These are phyloP conservation scores for Schizochytrium sp. DNA, from an alignment of 108 stramenopile genomes.

Conservation along the genomic window DNA sequence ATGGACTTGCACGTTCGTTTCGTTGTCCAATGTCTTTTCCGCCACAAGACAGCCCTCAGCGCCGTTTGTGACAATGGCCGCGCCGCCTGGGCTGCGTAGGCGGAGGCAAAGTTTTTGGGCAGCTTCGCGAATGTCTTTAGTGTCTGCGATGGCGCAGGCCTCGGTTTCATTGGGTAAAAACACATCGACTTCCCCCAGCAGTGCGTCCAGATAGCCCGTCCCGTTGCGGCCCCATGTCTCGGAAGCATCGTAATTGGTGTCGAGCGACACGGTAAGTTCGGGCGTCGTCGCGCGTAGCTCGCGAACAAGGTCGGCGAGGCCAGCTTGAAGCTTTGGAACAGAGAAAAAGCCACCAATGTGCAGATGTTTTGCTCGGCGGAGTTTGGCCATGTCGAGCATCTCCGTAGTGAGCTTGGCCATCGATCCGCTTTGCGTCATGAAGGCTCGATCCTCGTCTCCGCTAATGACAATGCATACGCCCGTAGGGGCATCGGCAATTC, in stretches of 20 bases:
- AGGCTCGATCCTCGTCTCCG: background rate
- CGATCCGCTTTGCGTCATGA: background rate
- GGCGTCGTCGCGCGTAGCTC: background rate
- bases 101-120: background rate
- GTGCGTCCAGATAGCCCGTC: background rate
- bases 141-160: background rate
- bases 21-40: background rate
- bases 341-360: slow-evolving; percentile 6
- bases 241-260: background rate
- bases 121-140: background rate
- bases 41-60: background rate
- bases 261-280: background rate
- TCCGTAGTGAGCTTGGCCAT: background rate
- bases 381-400: background rate
- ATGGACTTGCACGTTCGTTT: background rate
- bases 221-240: background rate
- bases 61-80: background rate
- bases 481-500: background rate
- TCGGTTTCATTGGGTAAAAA: background rate
- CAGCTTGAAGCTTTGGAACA: background rate
- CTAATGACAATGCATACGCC: background rate
- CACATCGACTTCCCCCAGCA: background rate
- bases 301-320: background rate
- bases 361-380: background rate
- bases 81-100: background rate